Evolutionary conservation across 2,329 filamentous ascomycete genomes (phyloP), one percentile per base, ranked within the genome.

Genomic region (Chrysoporthe deuterocubensis): DNA sequence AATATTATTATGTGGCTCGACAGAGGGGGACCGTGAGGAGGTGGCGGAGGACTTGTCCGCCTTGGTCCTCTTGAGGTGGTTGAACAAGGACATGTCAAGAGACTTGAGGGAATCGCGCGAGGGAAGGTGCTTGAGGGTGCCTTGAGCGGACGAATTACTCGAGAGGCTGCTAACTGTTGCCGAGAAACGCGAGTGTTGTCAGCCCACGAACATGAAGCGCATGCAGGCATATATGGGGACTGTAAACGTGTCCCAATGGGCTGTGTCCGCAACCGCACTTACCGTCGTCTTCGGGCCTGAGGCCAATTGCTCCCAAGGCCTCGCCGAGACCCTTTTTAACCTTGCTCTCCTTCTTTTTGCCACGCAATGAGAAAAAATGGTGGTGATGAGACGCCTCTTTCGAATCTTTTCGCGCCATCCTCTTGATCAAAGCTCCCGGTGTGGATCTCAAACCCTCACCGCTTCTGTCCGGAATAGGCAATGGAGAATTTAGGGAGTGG

Each of bases 301-400:
- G 66, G 21, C 66, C 66, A 54, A 70, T 70, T 42, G 58, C 68
- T 57, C 68, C 68, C 52, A 70, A 54, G 57, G 68, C 68, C 44
- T 68, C 66, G 40, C 66, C 64, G 48, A 70, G 68, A 37, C 68
- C 68, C 62, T 66, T 70, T 63, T 70, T 68, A 40, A 70, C 68
- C 54, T 67, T 61, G 13, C 50, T 68, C 34, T 66, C 68, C 58
- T 70, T 70, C 62, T 68, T 70, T 48, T 67, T 68, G 62, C 68
- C 68, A 61, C 68, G 68, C 21, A 70, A 52, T 50, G 68, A 70
- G 46, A 70, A 70, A 61, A 70, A 68, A 56, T 70, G 67, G 63
- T 70, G 60, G 54, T 62, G 68, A 56, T 48, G 62, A 56, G 68
- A 69, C 66, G 65, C 68, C 52, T 68, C 66, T 43, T 68, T 70